These are phyloP conservation scores for Ogataea siamensis DNA, from an alignment of 805 yeast genomes.

Conservation along the genomic window DNA sequence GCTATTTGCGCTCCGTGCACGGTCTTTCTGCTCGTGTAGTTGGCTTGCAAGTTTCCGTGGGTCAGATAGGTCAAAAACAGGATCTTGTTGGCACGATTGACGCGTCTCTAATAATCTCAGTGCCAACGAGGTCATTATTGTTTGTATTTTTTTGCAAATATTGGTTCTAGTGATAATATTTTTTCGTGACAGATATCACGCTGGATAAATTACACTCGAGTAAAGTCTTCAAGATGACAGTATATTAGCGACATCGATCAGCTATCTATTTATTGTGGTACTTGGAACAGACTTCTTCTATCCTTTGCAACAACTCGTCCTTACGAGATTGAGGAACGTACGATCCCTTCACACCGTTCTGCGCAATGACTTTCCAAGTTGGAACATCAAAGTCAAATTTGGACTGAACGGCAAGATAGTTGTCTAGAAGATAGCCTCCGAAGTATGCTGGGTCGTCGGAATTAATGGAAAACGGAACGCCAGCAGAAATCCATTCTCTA, in stretches of 20 bases:
- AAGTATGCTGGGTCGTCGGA: constrained; percentile 82
- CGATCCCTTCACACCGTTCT: constrained; percentile 67
- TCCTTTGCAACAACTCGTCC: constrained; percentile 40
- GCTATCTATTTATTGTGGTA: no score
- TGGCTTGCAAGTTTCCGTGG: constrained; percentile 14
- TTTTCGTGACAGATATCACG: no score
- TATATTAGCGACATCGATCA: no score
- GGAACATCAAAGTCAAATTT: constrained; percentile 59
- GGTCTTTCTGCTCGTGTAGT: constrained; percentile 10
- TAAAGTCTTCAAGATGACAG: no score
- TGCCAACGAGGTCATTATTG: constrained; percentile 18
- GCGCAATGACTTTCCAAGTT: constrained; percentile 64
- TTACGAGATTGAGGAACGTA: constrained; percentile 65
- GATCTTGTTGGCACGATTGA: neutral
- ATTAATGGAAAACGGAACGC: constrained; percentile 72
- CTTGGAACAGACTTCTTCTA: constrained; percentile 40
- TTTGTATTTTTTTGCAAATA: constrained; percentile 6
- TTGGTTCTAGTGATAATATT: no score
- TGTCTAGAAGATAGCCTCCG: constrained; percentile 81
- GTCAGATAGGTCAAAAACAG: constrained; percentile 11
- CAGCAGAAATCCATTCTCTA: constrained; percentile 52
- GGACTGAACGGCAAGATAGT: constrained; percentile 63
- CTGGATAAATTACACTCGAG: no score
- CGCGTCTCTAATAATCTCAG: constrained; percentile 12
- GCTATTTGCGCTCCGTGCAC: neutral